A percentile compares a stretch with the other conserved stretches of the same genome.
Conservation (phyloP, 2,329 filamentous ascomycete species). For the Diplodia corticola region DNA sequence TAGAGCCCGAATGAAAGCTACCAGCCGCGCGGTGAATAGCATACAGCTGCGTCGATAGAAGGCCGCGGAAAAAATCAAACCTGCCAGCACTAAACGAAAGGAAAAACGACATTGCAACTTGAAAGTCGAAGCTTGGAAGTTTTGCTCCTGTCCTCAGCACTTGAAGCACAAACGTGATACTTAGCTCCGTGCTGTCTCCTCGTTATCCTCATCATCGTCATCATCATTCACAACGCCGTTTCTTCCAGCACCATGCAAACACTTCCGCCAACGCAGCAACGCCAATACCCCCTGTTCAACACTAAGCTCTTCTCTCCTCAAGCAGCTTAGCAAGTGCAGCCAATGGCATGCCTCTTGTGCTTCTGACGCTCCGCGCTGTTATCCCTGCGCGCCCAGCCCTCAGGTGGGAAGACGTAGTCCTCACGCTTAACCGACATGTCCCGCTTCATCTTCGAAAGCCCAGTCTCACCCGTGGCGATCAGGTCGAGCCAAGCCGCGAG, state of each 20-base stretch:
- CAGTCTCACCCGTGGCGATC: conserved; percentile 31
- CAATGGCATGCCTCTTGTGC: conserved; percentile 20
- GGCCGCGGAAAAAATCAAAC: too few species aligned
- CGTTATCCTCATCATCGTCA: too few species aligned
- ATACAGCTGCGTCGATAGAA: too few species aligned
- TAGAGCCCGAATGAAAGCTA: too few species aligned
- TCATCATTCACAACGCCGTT: neutral
- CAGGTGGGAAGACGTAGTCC: conserved; percentile 14
- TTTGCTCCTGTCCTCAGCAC: too few species aligned
- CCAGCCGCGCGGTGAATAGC: too few species aligned
- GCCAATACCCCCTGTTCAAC: neutral
- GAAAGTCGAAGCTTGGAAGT: too few species aligned
- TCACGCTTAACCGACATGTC: neutral
- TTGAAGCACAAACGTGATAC: neutral
- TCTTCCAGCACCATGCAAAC: neutral
- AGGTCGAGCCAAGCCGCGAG: conserved; percentile 40
- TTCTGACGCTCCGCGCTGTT: conserved; percentile 6
- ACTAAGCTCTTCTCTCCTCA: neutral
- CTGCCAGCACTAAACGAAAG: too few species aligned
- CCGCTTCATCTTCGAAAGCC: conserved; percentile 16
- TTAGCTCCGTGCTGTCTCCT: neutral
- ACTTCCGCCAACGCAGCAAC: neutral
- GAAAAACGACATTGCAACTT: too few species aligned
- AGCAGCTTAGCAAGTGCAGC: neutral
- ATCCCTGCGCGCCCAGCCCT: neutral